These are phyloP conservation scores for Penicillium sp. DNA, from an alignment of 2,329 filamentous ascomycete species.

Conservation along the genomic window DNA sequence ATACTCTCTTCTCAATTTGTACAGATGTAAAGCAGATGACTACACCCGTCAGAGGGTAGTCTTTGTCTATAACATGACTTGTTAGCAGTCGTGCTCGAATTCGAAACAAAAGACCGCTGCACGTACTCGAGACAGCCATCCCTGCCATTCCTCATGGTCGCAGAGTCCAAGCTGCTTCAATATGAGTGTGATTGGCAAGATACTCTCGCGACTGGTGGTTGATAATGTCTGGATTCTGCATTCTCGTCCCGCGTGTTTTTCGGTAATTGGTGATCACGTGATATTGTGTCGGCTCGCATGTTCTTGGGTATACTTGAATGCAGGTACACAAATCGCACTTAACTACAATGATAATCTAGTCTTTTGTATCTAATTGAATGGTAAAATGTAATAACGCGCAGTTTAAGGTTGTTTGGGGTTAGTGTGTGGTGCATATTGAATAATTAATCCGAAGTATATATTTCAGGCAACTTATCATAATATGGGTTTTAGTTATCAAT, in stretches of 20 bases:
- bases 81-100: conserved; percentile 19
- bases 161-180: background rate
- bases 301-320: background rate
- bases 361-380: background rate
- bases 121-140: conserved; percentile 38
- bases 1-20: conserved; percentile 72
- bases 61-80: conserved; percentile 47
- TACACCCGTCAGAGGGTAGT: conserved; percentile 67
- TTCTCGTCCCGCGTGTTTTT: conserved; percentile 18
- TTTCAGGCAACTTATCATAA: background rate
- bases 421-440: background rate
- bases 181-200: background rate
- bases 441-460: background rate
- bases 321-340: background rate
- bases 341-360: background rate
- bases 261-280: conserved; percentile 20
- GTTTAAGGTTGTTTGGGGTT: background rate
- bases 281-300: background rate
- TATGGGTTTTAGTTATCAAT: background rate
- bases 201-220: background rate
- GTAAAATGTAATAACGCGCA: background rate
- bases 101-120: background rate
- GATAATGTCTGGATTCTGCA: background rate
- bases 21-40: conserved; percentile 88
- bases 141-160: conserved; percentile 45